These are phyloP conservation scores for Bryopsis sp. DNA, from an alignment of 139 green algal genomes.

Conservation along the genomic window DNA sequence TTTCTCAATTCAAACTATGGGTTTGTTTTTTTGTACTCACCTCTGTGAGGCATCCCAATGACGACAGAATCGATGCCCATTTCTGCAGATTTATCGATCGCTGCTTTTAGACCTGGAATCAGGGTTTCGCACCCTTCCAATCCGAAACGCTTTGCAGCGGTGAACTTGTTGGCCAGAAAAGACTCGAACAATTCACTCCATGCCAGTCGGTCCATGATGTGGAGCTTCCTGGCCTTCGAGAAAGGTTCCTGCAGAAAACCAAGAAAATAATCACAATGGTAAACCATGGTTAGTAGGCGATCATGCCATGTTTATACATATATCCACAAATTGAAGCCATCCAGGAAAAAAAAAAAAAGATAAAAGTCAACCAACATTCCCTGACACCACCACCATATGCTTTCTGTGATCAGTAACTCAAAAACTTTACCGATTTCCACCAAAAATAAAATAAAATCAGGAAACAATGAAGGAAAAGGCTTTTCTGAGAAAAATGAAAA, in stretches of 20 bases:
- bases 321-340: too few species aligned
- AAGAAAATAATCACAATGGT: background rate
- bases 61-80: slow-evolving; percentile 74
- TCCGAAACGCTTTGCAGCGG: slow-evolving; percentile 81
- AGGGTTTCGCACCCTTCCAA: slow-evolving; percentile 89
- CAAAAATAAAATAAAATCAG: too few species aligned
- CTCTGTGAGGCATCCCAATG: slow-evolving; percentile 85
- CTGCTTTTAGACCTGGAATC: slow-evolving; percentile 91
- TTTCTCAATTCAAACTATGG: too few species aligned
- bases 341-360: too few species aligned
- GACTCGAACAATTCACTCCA: slow-evolving; percentile 95
- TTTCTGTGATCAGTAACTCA: too few species aligned
- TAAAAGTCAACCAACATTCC: too few species aligned
- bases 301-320: too few species aligned
- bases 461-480: too few species aligned
- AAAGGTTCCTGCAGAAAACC: slow-evolving; percentile 28
- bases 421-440: too few species aligned
- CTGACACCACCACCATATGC: too few species aligned
- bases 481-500: too few species aligned
- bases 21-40: slow-evolving; percentile 22
- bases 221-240: slow-evolving; percentile 57
- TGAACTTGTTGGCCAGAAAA: slow-evolving; percentile 91
- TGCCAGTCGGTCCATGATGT: slow-evolving; percentile 86
- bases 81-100: slow-evolving; percentile 88
- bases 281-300: too few species aligned